phyloP scores from a whole-genome alignment of 2,329 filamentous ascomycete genomes.

The Ophiocordyceps camponoti-rufipedis region DNA sequence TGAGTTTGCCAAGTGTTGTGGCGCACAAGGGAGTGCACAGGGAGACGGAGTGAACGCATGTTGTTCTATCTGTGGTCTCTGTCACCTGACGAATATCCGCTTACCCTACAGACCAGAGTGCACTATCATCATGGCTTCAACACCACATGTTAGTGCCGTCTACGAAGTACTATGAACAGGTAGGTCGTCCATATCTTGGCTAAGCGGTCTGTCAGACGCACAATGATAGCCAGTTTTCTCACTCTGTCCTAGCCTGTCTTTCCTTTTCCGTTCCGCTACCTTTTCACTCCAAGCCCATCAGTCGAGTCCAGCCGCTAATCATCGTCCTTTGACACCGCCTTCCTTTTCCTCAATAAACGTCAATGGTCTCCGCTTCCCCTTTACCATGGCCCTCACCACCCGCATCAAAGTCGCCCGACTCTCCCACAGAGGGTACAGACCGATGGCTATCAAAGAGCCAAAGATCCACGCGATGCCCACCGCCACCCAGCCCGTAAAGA shows the following conservation, averaged over 20 bases:
- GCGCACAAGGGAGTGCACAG: too few species aligned
- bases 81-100: not conserved
- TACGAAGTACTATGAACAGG: too few species aligned
- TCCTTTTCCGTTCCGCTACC: not conserved
- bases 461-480: slow-evolving; percentile 60
- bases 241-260: not conserved
- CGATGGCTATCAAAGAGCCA: slow-evolving; percentile 52
- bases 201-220: too few species aligned
- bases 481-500: slow-evolving; percentile 59
- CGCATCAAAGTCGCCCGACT: slow-evolving; percentile 38
- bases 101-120: too few species aligned
- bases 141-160: too few species aligned
- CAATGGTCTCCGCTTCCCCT: slow-evolving; percentile 2
- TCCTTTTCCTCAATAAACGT: not conserved
- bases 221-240: not conserved
- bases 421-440: slow-evolving; percentile 67
- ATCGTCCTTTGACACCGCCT: not conserved
- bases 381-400: slow-evolving; percentile 5
- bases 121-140: too few species aligned
- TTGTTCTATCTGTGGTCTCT: too few species aligned
- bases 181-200: too few species aligned
- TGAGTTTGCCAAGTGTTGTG: not conserved
- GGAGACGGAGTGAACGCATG: too few species aligned
- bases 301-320: too few species aligned
- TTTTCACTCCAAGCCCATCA: too few species aligned